Base-by-base conservation (phyloP, 1,139 yeast species). In the Kazachstania sp. region DNA sequence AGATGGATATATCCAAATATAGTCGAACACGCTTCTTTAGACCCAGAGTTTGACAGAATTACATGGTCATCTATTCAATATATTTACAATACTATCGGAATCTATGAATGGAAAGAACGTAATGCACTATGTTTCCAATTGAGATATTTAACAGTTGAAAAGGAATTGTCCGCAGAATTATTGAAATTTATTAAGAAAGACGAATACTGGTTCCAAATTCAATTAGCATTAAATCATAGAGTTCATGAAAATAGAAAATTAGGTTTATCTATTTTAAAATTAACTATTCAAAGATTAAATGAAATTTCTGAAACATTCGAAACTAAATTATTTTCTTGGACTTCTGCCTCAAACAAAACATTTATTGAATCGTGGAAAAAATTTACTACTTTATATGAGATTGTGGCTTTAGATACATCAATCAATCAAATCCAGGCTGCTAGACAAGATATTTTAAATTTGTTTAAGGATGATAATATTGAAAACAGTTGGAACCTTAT, bases 401-500 rank as follows among this genome's bases (percentile, higher is more conserved):
- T 88, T 43, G 68, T 86, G 37, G 94, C 88, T 2, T 75, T 88
- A 43, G 97, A 88, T 61, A 82, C 95, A 0, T 85, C 96, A 0
- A 69, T 86, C 57, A 90, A 88, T 58, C 97, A 88, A 64, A 81
- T 92, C 0, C 82, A 82, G 55, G 96, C 88, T 12, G 94, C 95
- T 0, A 66, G 77, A 2, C 67, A 68, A 7, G 95, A 86, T 58
- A 75, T 88, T 38, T 64, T 80, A 4, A 68, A 68, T 2, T 65
- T 86, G 23, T 71, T 86, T 38, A 70, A 81, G 0, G 74, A 78
- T 1, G 55, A 61, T 1, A 73, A 80, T 0, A 71, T 83, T 36
- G 76, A 79, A 48, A 81, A 90, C 0, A 63, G 72, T 7, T 88
- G 96, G 95, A 83, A 86, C 0, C 70, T 85, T 52, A 73, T 85